Evolutionary conservation across 1,284 basidiomycete genomes (phyloP), one percentile per base, ranked within the genome.

Genomic region (Taiwanofungus camphoratus): DNA sequence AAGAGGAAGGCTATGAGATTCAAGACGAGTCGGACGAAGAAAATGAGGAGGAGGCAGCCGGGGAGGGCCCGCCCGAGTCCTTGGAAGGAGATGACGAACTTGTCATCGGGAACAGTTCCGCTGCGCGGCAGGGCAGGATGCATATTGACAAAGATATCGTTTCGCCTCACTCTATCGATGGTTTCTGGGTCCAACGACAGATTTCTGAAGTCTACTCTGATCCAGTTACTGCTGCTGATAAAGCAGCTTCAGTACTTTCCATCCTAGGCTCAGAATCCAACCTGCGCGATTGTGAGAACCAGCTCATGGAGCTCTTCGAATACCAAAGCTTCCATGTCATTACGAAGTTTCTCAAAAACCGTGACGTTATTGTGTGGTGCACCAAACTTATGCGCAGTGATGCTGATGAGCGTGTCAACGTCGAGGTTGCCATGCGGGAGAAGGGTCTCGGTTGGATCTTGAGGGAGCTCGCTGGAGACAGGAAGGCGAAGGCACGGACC

Each of bases 341-440:
- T 55, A 87, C 89, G 20, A 85, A 83, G 42, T 86, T 99, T 60
- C 82, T 95, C 58, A 94, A 94, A 67, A 98, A 99, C 68, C 82
- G 94, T 41, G 96, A 99, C 42, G 86, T 93, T 44, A 76, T 99
- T 39, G 92, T 98, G 0, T 99, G 96, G 96, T 98, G 94, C 61
- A 99, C 96, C 32, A 94, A 94, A 64, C 77, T 98, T 36, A 90
- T 92, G 59, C 80, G 94, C 33, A 87, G 87, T 39, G 86, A 88
- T 55, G 90, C 89, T 0, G 87, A 98, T 44, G 92, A 94, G 62
- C 80, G 87, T 42, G 82, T 95, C 44, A 93, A 99, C 57, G 77
- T 98, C 27, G 93, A 99, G 66, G 96, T 99, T 2, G 92, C 90
- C 0, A 99, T 99, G 95, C 78, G 96, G 36, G 96, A 99, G 70